Percentiles rank a stretch among this genome's conserved stretches.
Evolutionary conservation across 2,329 filamentous ascomycete species (phyloP).

Genomic region (Neodidymelliopsis sp.): DNA sequence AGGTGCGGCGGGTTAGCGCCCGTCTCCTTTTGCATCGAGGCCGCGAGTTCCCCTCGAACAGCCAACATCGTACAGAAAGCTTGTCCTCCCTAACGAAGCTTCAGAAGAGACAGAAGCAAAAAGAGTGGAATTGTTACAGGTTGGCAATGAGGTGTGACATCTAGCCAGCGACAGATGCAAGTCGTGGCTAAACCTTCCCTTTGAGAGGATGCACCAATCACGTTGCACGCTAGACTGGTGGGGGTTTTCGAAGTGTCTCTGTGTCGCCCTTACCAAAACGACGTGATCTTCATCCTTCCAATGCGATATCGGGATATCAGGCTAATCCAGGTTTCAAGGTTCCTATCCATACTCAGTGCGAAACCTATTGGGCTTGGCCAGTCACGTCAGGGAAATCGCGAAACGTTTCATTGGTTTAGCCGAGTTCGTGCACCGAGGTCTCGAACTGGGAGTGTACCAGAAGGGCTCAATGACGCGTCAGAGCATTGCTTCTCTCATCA

Average conservation of each 20-base stretch:
- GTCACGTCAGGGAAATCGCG: constrained; percentile 28
- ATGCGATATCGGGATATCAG: constrained; percentile 1
- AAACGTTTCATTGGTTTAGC: constrained; percentile 35
- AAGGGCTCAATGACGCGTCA: constrained; percentile 30
- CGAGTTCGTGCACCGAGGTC: constrained; percentile 33
- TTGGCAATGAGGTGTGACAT: constrained; percentile 16
- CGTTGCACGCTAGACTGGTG: neutral
- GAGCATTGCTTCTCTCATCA: constrained; percentile 25
- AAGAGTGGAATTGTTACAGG: constrained; percentile 13
- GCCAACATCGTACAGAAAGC: constrained; percentile 11
- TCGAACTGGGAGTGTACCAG: constrained; percentile 44
- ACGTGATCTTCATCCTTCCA: constrained; percentile 20
- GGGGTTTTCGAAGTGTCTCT: neutral
- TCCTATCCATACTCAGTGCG: constrained; percentile 34
- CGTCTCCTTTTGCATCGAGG: neutral
- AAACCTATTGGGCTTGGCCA: constrained; percentile 40
- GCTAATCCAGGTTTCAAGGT: constrained; percentile 35
- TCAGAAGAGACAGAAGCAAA: constrained; percentile 5
- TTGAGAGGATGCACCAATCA: constrained; percentile 4
- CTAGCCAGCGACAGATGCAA: constrained; percentile 2
- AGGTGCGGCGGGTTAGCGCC: constrained; percentile 22
- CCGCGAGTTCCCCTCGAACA: neutral
- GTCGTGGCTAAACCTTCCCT: constrained; percentile 11
- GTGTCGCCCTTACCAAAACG: constrained; percentile 19
- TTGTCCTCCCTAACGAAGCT: constrained; percentile 2